phyloP scores from a whole-genome alignment of 306 rosid species.

The Cucumis cinereus region DNA sequence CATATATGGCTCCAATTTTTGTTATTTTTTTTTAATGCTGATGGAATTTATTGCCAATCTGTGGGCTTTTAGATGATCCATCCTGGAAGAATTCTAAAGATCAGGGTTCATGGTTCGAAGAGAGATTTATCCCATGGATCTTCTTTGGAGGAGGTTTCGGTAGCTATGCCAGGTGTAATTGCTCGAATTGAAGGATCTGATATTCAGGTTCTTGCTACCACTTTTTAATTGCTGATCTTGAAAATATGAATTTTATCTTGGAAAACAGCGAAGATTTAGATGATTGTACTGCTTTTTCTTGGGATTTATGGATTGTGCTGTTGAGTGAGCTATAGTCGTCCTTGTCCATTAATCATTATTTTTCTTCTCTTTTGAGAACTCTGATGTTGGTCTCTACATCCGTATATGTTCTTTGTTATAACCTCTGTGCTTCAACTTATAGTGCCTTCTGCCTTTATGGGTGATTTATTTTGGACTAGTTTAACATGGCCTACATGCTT shows the following conservation, averaged over 20 bases:
- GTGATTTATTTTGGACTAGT: constrained; percentile 6
- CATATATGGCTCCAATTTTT: background rate
- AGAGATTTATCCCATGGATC: constrained; percentile 65
- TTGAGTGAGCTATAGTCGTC: background rate
- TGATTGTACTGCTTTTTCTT: background rate
- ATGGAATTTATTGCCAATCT: constrained; percentile 11
- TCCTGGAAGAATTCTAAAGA: constrained; percentile 58
- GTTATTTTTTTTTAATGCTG: background rate
- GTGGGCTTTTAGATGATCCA: constrained; percentile 42
- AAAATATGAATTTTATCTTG: background rate
- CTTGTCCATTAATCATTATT: background rate
- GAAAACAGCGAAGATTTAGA: background rate
- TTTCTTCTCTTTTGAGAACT: background rate
- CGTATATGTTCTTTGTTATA: background rate
- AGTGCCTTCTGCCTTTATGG: constrained; percentile 1
- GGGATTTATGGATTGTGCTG: background rate
- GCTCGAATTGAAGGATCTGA: constrained; percentile 80
- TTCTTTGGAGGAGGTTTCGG: constrained; percentile 79
- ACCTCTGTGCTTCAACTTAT: background rate
- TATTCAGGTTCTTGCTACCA: constrained; percentile 49
- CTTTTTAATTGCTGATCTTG: background rate
- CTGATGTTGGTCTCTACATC: background rate
- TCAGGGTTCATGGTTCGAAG: constrained; percentile 82
- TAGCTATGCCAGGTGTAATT: constrained; percentile 65
- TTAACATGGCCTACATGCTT: constrained; percentile 16